Conservation (phyloP, 768 basidiomycete species). For the Tulasnella sp. region DNA sequence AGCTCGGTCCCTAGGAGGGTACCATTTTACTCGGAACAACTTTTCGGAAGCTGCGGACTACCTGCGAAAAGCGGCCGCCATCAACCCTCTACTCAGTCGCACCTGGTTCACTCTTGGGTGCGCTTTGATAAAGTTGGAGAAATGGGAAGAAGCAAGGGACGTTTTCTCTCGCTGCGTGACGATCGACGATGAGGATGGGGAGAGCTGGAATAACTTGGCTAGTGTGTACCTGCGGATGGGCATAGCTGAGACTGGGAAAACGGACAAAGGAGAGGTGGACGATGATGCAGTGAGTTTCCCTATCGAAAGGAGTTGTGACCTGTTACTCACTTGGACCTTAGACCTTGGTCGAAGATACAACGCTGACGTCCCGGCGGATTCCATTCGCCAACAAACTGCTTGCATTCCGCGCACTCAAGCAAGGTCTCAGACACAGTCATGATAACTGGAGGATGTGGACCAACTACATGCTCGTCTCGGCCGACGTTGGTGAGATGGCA, state of each 20-base stretch:
- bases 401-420: constrained; percentile 90
- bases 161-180: constrained; percentile 85
- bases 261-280: constrained; percentile 43
- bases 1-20: constrained; percentile 87
- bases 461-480: constrained; percentile 92
- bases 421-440: constrained; percentile 81
- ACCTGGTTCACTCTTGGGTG: constrained; percentile 99
- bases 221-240: constrained; percentile 89
- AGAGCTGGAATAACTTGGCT: constrained; percentile 98
- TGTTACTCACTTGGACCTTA: constrained; percentile 3
- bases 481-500: constrained; percentile 90
- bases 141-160: constrained; percentile 81
- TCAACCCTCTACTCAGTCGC: constrained; percentile 84
- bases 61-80: constrained; percentile 73
- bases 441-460: constrained; percentile 98
- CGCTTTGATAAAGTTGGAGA: constrained; percentile 75
- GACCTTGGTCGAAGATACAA: constrained; percentile 20
- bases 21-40: constrained; percentile 70
- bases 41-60: constrained; percentile 66
- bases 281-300: constrained; percentile 40
- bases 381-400: constrained; percentile 68
- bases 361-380: constrained; percentile 37
- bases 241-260: constrained; percentile 45
- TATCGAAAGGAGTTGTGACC: not conserved
- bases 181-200: constrained; percentile 94